Percentiles rank a stretch among this genome's conserved stretches.
Conservation (phyloP, 2,329 filamentous ascomycete genomes). For the Thielaviopsis musarum region DNA sequence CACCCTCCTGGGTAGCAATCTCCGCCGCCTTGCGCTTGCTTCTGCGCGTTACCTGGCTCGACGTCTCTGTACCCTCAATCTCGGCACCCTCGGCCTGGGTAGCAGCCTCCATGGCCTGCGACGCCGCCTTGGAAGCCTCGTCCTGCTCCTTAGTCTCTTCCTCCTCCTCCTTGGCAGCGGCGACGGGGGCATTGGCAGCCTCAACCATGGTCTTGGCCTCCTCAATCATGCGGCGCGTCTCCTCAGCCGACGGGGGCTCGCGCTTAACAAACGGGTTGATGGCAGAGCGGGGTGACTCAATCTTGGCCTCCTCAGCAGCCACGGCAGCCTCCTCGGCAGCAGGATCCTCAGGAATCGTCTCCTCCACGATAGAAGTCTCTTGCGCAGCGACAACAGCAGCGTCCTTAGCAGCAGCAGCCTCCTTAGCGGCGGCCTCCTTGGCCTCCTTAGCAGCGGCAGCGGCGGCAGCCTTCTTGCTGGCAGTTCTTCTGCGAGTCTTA, state of each 20-base stretch:
- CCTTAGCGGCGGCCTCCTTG: constrained; percentile 25
- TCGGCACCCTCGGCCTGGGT: constrained; percentile 22
- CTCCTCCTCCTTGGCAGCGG: neutral
- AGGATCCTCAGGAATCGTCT: constrained; percentile 36
- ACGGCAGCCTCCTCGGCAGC: constrained; percentile 55
- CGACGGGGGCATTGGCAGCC: constrained; percentile 32
- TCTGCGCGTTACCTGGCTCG: constrained; percentile 29
- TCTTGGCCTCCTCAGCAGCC: constrained; percentile 28
- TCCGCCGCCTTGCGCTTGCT: constrained; percentile 62
- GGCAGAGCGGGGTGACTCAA: constrained; percentile 3
- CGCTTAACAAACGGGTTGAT: constrained; percentile 28
- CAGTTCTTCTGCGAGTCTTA: constrained; percentile 9
- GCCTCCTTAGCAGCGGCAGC: constrained; percentile 22
- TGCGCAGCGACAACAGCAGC: neutral
- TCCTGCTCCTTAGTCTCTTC: constrained; percentile 24
- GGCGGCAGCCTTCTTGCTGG: constrained; percentile 17
- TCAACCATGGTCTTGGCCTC: constrained; percentile 81
- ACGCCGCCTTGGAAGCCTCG: constrained; percentile 17
- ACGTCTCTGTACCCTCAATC: constrained; percentile 22
- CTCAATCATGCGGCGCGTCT: constrained; percentile 68
- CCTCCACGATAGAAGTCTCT: neutral
- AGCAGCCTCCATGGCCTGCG: neutral
- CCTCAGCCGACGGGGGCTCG: constrained; percentile 56
- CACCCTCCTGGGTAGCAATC: constrained; percentile 20
- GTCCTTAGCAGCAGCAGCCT: constrained; percentile 20